A percentile compares a stretch with the other conserved stretches of the same genome.
phyloP scores from a whole-genome alignment of 176 grass and related monocot species.

The Leersia perrieri region DNA sequence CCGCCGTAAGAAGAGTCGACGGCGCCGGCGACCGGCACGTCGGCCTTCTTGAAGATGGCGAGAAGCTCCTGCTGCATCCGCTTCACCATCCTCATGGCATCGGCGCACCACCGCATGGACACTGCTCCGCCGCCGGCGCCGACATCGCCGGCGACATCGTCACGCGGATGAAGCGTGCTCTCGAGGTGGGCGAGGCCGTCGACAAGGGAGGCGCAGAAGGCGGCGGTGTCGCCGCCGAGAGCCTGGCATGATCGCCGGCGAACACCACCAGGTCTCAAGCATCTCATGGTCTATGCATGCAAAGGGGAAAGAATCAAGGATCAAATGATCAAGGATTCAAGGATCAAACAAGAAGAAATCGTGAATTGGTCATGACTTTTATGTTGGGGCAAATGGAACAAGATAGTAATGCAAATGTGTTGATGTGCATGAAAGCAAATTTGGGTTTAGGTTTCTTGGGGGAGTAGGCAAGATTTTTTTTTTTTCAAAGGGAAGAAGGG shows the following conservation, averaged over 20 bases:
- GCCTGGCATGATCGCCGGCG: neutral
- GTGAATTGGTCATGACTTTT: neutral
- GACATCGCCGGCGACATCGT: neutral
- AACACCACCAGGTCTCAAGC: neutral
- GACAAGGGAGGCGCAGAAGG: conserved; percentile 70
- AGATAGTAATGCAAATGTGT: neutral
- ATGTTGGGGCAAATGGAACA: neutral
- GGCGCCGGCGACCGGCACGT: conserved; percentile 30
- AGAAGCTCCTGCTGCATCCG: conserved; percentile 84
- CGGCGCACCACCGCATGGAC: conserved; percentile 74
- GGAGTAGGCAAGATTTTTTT: conserved; percentile 28
- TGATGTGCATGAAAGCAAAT: neutral
- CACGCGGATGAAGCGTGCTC: conserved; percentile 34
- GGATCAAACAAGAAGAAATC: neutral
- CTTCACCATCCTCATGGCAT: conserved; percentile 79
- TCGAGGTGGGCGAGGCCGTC: conserved; percentile 62
- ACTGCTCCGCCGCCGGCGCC: conserved; percentile 11
- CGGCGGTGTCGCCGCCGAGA: conserved; percentile 37
- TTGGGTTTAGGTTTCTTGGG: conserved; percentile 18
- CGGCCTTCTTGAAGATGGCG: conserved; percentile 59
- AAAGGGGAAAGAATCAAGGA: neutral
- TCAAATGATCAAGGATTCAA: too few relatives aligned
- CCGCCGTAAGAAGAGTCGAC: neutral
- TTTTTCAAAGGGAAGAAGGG: conserved; percentile 28
- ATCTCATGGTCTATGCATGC: conserved; percentile 20